Base-by-base conservation (phyloP, 345 rosid genomes). In the Jatropha curcas region DNA sequence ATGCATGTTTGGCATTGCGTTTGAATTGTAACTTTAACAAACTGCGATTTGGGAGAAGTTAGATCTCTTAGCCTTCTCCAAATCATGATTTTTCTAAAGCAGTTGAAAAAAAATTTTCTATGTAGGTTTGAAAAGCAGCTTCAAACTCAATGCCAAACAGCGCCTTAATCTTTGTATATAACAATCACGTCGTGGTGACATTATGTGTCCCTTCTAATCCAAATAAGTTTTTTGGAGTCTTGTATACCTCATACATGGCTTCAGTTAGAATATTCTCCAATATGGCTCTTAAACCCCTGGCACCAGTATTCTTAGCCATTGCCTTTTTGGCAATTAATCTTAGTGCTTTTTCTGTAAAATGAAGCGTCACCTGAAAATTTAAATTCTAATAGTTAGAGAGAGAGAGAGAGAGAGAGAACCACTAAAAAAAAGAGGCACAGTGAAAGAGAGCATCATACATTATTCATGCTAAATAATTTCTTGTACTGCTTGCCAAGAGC, bases 401-500 rank as follows among this genome's bases (percentile, higher is more conserved):
- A 62, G 20, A 50, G 34, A 43, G 5, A 64, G 34, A 53, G 43
- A 51, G 68, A 19, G 37, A 31, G 73, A 3, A 35, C 34, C 7
- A 55, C 28, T 33, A 43, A 27, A 64, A 39, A 70, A 51, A 27
- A 43, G 71, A 20, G 1, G 55, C 17, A 37, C 4, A 68, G 51
- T 30, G 37, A 28, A 12, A 50, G 27, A 74, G 11, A 56, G 71
- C 27, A 8, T 34, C 86, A 82, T 81, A 94, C 98, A 19, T 90
- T 77, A 79, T 92, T 92, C 97, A 94, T 92, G 80, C 92, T 84
- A 84, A 94, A 85, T 77, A 94, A 82, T 80, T 92, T 94, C 90
- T 83, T 94, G 82, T 88, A 94, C 80, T 94, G 98, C 83, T 94
- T 94, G 65, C 93, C 94, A 33, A 94, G 91, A 66, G 98, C 95